A percentile compares a stretch with the other conserved stretches of the same genome.
phyloP scores from a whole-genome alignment of 768 basidiomycete species.

The Phlegmacium glaucopus region DNA sequence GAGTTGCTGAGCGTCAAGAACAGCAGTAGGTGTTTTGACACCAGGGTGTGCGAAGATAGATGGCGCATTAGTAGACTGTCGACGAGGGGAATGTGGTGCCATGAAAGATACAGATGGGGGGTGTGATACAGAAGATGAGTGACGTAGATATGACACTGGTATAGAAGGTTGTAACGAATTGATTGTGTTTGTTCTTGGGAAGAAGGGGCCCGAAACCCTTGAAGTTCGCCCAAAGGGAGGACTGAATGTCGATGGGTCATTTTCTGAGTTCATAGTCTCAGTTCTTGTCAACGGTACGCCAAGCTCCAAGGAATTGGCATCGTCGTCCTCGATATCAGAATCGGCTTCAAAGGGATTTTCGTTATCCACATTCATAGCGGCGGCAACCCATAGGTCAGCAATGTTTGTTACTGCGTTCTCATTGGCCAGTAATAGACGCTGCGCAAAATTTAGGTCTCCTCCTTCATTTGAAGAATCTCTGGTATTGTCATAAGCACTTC shows the following conservation, averaged over 20 bases:
- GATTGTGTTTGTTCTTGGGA: slow-evolving; percentile 25
- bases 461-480: slow-evolving; percentile 35
- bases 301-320: slow-evolving; percentile 22
- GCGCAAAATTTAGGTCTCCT: slow-evolving; percentile 78
- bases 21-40: slow-evolving; percentile 72
- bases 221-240: neutral
- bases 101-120: slow-evolving; percentile 33
- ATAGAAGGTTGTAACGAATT: slow-evolving; percentile 23
- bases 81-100: slow-evolving; percentile 43
- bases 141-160: slow-evolving; percentile 31
- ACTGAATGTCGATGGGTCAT: neutral
- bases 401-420: slow-evolving; percentile 94
- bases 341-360: slow-evolving; percentile 76
- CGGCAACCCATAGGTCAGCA: slow-evolving; percentile 96
- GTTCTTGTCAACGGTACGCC: neutral
- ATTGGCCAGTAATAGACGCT: slow-evolving; percentile 87
- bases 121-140: slow-evolving; percentile 20
- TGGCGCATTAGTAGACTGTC: slow-evolving; percentile 56
- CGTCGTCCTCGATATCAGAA: slow-evolving; percentile 36
- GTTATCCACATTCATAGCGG: slow-evolving; percentile 92
- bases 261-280: neutral
- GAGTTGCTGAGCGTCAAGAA: slow-evolving; percentile 68
- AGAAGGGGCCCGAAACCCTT: slow-evolving; percentile 2
- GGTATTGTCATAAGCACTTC: slow-evolving; percentile 43
- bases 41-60: slow-evolving; percentile 84